phyloP scores from a whole-genome alignment of 768 basidiomycete genomes.

The Leccinum rimulosum region DNA sequence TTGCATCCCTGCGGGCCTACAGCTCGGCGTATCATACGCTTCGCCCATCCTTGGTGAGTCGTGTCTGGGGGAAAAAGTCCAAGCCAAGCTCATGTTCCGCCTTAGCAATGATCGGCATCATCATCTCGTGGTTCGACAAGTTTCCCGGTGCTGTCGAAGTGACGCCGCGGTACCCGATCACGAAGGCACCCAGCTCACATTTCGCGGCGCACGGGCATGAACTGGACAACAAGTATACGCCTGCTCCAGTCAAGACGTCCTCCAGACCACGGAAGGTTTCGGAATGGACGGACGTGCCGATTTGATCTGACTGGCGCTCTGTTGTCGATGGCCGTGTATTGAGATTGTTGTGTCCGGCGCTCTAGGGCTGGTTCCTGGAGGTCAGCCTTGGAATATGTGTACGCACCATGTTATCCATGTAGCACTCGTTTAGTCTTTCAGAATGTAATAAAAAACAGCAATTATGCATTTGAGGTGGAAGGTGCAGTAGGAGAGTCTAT shows the following conservation, averaged over 20 bases:
- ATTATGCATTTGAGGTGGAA: slow-evolving; percentile 16
- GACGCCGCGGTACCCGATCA: slow-evolving; percentile 25
- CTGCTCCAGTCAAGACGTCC: slow-evolving; percentile 5
- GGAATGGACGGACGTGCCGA: slow-evolving; percentile 25
- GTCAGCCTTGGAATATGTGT: not conserved
- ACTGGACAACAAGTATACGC: slow-evolving; percentile 19
- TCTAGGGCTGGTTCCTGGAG: slow-evolving; percentile 18
- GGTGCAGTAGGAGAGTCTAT: slow-evolving; percentile 7
- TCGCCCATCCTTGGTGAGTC: slow-evolving; percentile 27
- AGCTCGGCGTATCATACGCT: slow-evolving; percentile 31
- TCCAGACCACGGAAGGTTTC: slow-evolving; percentile 14
- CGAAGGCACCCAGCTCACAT: slow-evolving; percentile 32
- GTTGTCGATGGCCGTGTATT: not conserved
- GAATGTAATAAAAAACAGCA: not conserved
- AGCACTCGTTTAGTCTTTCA: slow-evolving; percentile 10
- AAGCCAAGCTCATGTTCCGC: not conserved
- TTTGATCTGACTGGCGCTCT: not conserved
- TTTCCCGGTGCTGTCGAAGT: slow-evolving; percentile 25
- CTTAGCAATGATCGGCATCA: slow-evolving; percentile 21
- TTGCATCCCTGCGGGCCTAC: slow-evolving; percentile 20
- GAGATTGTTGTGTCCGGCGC: not conserved
- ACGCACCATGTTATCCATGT: not conserved
- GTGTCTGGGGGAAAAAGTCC: not conserved
- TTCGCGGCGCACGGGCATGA: slow-evolving; percentile 23
- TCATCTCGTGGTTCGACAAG: slow-evolving; percentile 30